Evolutionary conservation across 2,329 filamentous ascomycete species (phyloP).

Genomic region (Rasamsonia emersonii): DNA sequence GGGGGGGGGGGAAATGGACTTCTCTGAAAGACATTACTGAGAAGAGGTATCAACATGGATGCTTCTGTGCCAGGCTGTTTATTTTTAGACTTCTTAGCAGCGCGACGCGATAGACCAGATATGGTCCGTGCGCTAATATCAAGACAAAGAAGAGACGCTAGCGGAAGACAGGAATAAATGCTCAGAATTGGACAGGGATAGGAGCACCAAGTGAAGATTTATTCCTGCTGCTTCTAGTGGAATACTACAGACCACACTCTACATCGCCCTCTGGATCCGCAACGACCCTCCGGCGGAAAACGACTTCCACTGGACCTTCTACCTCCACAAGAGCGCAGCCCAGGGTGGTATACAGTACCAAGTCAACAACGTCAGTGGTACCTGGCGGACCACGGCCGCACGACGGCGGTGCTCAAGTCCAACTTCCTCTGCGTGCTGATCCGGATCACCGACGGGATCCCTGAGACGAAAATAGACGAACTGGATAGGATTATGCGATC

Average conservation of each 20-base stretch:
- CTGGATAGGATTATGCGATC: conserved; percentile 16
- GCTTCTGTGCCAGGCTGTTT: too few relatives aligned
- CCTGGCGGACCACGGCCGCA: conserved; percentile 11
- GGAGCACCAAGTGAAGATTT: too few relatives aligned
- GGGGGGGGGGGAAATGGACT: too few relatives aligned
- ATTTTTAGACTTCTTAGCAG: too few relatives aligned
- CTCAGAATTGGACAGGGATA: too few relatives aligned
- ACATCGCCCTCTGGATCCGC: conserved; percentile 17
- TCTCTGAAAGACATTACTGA: too few relatives aligned
- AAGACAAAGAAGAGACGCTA: too few relatives aligned
- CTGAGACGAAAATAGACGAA: conserved; percentile 5
- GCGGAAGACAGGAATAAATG: too few relatives aligned
- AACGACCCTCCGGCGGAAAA: conserved; percentile 16
- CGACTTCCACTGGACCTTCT: conserved; percentile 24
- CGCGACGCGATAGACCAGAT: too few relatives aligned
- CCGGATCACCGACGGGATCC: conserved; percentile 13
- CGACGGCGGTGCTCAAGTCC: conserved; percentile 11
- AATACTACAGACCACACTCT: conserved; percentile 1
- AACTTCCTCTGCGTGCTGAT: conserved; percentile 15
- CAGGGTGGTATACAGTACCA: conserved; percentile 18
- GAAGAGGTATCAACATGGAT: too few relatives aligned
- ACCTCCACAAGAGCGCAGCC: conserved; percentile 14
- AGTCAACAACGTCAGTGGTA: conserved; percentile 10
- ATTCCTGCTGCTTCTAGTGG: too few relatives aligned
- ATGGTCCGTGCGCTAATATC: too few relatives aligned